Conservation (phyloP, 78 protist species). For the Dictyostelium discoideum region dicty_2.7 NC_007088.5:5751001-5751500, state of each 20-base stretch:
- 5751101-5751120: not conserved
- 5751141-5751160: conserved; percentile 26
- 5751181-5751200: conserved; percentile 23
- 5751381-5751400: not conserved
- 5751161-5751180: conserved; percentile 7
- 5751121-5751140: conserved; percentile 34
- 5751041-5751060: not conserved
- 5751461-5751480: not conserved
- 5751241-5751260: not conserved
- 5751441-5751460: not conserved
- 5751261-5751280: conserved; percentile 16
- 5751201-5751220: conserved; percentile 29
- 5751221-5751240: not conserved
- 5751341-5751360: not conserved
- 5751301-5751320: not conserved
- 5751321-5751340: not conserved
- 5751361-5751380: not conserved
- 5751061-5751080: conserved; percentile 42
- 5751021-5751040: too few relatives aligned
- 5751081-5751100: conserved; percentile 41
- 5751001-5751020: too few relatives aligned
- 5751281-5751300: not conserved
- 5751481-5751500: not conserved
- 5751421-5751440: not conserved
- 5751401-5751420: not conserved